Conservation (phyloP, 495 filamentous ascomycete genomes). For the Hypomontagnella submonticulosa region DNA sequence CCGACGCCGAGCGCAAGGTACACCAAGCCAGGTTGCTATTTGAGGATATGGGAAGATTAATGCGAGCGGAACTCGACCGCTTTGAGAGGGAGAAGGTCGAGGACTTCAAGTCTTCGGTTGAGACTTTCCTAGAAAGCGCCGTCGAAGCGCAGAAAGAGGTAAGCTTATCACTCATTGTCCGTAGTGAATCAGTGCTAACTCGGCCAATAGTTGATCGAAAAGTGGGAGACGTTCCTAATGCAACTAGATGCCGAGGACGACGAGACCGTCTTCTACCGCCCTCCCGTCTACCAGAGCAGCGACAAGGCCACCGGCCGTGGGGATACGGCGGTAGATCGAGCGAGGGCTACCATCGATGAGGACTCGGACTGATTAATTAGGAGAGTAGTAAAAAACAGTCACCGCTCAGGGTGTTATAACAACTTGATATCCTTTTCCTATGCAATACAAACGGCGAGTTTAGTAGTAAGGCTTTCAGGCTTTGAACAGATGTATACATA, state of each 20-base stretch:
- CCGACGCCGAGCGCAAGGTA: conserved; percentile 91
- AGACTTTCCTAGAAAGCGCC: conserved; percentile 95
- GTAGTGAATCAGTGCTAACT: conserved; percentile 29
- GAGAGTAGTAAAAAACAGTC: conserved; percentile 15
- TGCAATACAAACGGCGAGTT: conserved; percentile 13
- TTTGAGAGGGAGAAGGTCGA: conserved; percentile 99
- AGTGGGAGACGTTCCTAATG: conserved; percentile 98
- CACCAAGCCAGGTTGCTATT: conserved; percentile 90
- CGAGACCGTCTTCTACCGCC: conserved; percentile 78
- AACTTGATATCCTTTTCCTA: conserved; percentile 35
- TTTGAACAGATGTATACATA: conserved; percentile 38
- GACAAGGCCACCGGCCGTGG: conserved; percentile 56
- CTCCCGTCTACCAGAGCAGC: conserved; percentile 58
- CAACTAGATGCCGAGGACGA: conserved; percentile 95
- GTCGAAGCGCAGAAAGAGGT: conserved; percentile 99
- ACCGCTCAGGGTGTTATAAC: conserved; percentile 8
- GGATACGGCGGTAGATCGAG: conserved; percentile 61
- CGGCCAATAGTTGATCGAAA: conserved; percentile 84
- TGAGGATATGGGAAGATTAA: conserved; percentile 95
- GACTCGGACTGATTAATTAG: conserved; percentile 58
- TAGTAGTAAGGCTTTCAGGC: conserved; percentile 19
- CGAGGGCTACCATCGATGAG: conserved; percentile 61
- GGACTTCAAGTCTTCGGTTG: conserved; percentile 97
- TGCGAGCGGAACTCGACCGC: conserved; percentile 88
- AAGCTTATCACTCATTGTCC: conserved; percentile 43